Evolutionary conservation across 23 red algal genomes (phyloP).

Genomic region (Gracilaria vermiculophylla): DNA sequence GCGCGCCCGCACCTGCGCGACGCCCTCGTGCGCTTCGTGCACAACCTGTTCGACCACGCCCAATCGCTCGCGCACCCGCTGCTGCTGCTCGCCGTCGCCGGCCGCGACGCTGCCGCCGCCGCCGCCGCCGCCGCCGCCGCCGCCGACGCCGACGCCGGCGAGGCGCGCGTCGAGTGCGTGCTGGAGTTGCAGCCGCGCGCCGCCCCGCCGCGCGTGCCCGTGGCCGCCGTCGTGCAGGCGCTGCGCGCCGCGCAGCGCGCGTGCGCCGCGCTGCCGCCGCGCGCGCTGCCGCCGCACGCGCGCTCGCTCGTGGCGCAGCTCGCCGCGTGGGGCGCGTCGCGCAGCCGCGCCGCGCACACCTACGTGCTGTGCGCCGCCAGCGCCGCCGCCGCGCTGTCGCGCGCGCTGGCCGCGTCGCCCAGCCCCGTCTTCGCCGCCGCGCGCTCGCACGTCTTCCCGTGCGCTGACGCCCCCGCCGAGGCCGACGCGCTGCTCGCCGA

Average conservation of each 20-base stretch:
- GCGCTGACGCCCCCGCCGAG: background rate
- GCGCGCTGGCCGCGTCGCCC: background rate
- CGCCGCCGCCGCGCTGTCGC: background rate
- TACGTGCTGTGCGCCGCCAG: background rate
- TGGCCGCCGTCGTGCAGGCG: background rate
- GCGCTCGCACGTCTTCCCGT: background rate
- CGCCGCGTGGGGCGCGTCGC: background rate
- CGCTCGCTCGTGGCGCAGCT: background rate
- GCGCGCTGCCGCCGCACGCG: background rate
- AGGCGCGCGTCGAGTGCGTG: background rate
- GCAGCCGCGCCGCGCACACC: background rate
- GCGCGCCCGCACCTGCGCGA: background rate
- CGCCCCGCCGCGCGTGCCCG: background rate
- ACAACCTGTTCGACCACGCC: background rate
- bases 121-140: too few relatives aligned
- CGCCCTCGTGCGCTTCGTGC: background rate
- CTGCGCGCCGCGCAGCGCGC: background rate
- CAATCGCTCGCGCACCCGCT: background rate
- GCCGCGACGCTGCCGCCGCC: background rate
- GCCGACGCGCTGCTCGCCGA: background rate
- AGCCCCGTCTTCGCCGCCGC: background rate
- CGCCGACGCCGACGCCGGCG: background rate
- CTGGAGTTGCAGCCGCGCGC: background rate
- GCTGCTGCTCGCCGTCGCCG: background rate
- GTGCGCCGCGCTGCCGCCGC: background rate